Conservation (phyloP, 192 early-diverging fungal genomes). For the Linnemannia schmuckeri region DNA sequence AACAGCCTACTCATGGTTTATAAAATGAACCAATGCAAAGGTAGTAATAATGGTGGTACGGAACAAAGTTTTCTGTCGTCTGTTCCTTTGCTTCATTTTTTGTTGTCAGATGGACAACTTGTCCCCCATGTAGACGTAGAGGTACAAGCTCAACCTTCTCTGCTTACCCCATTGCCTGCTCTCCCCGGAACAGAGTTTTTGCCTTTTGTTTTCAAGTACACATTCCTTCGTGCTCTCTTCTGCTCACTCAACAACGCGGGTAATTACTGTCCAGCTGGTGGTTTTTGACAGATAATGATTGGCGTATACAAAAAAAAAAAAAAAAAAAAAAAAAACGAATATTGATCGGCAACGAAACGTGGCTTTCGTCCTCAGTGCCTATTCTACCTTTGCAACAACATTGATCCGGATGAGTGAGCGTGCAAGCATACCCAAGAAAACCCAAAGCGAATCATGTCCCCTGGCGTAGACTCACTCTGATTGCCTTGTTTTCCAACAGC, state of each 20-base stretch:
- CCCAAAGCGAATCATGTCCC: background rate
- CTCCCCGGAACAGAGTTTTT: background rate
- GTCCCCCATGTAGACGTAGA: background rate
- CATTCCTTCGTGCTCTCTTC: background rate
- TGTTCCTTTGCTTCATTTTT: background rate
- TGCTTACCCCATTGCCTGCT: background rate
- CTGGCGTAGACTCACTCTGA: background rate
- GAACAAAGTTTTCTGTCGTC: background rate
- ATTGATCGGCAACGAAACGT: background rate
- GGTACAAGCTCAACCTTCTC: background rate
- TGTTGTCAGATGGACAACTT: constrained; percentile 1
- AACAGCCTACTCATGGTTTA: background rate
- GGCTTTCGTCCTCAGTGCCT: background rate
- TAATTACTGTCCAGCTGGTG: background rate
- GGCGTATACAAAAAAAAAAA: background rate
- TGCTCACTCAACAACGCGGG: background rate
- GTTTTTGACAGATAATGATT: background rate
- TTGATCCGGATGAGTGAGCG: background rate
- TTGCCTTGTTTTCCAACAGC: background rate
- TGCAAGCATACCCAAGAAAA: no score
- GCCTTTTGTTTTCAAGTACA: background rate
- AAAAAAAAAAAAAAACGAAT: background rate
- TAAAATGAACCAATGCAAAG: background rate
- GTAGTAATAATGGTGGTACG: background rate
- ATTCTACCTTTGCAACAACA: background rate